Base-by-base conservation (phyloP, 306 rosid genomes). In the Geum urbanum region DNA sequence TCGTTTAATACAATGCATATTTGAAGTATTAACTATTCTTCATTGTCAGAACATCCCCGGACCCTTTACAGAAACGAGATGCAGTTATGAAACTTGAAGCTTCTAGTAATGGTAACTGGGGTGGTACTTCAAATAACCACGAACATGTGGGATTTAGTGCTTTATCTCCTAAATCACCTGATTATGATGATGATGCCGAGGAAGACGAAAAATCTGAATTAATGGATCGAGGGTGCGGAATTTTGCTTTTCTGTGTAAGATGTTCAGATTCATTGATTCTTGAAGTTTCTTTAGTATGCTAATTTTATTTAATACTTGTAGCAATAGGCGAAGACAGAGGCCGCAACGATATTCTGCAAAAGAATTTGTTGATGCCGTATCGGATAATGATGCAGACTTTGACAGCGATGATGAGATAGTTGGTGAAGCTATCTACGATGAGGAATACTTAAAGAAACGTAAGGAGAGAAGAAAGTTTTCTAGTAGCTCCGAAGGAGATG, bases 401-500 rank as follows among this genome's bases (percentile, higher is more conserved):
- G 97, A 89, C 75, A 95, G 97, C 16, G 99, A 95, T 75, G 97
- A 95, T 65, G 99, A 95, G 59, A 95, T 95, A 74, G 96, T 95
- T 70, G 99, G 99, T 43, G 99, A 95, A 82, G 99, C 85, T 8
- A 82, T 95, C 62, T 95, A 95, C 54, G 96, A 95, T 82, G 99
- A 95, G 75, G 99, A 91, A 68, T 95, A 95, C 81, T 79, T 95
- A 68, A 74, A 80, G 84, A 82, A 91, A 71, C 97, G 95, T 37
- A 95, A 89, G 81, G 91, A 89, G 82, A 91, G 85, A 82, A 86
- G 83, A 86, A 91, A 74, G 69, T 70, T 77, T 65, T 89, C 96
- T 20, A 95, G 99, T 84, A 87, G 97, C 80, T 95, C 99, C 58
- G 99, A 95, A 83, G 99, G 92, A 61, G 99, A 95, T 73, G 99